Evolutionary conservation across 805 yeast genomes (phyloP).

Genomic region (Grigorovia humatica): DNA sequence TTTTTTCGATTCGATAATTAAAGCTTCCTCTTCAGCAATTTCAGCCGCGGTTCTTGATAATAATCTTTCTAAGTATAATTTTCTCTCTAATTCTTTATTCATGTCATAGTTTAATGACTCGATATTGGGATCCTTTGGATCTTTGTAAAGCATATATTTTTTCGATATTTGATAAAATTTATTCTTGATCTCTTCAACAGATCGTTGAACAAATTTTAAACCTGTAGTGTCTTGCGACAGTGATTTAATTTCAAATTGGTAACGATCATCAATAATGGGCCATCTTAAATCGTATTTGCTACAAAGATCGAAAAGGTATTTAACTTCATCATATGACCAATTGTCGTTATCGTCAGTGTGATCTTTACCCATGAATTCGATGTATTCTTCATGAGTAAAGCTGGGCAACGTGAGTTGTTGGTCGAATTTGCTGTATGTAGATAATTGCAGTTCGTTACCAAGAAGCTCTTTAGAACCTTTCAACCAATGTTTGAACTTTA

Average conservation of each 20-base stretch:
- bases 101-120: conserved; percentile 61
- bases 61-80: conserved; percentile 65
- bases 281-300: conserved; percentile 44
- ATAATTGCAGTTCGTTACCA: conserved; percentile 29
- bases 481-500: conserved; percentile 74
- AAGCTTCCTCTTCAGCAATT: conserved; percentile 93
- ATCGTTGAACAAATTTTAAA: conserved; percentile 24
- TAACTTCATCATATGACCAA: conserved; percentile 76
- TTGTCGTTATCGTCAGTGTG: conserved; percentile 3
- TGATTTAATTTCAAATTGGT: conserved; percentile 18
- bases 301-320: conserved; percentile 65
- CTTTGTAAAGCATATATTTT: conserved; percentile 37
- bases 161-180: conserved; percentile 66
- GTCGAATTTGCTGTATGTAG: conserved; percentile 66
- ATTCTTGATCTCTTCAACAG: conserved; percentile 73
- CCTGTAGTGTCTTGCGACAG: background rate
- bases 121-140: conserved; percentile 40
- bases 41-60: conserved; percentile 87
- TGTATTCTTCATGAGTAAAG: conserved; percentile 53
- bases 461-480: conserved; percentile 49
- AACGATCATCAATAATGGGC: conserved; percentile 57
- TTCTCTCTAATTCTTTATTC: conserved; percentile 66
- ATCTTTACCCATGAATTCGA: conserved; percentile 37
- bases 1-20: conserved; percentile 84
- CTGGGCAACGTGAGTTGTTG: conserved; percentile 59